Percentiles rank a stretch among this genome's conserved stretches.
Conservation (phyloP, 2,329 filamentous ascomycete species). For the Fusarium sp. region DNA sequence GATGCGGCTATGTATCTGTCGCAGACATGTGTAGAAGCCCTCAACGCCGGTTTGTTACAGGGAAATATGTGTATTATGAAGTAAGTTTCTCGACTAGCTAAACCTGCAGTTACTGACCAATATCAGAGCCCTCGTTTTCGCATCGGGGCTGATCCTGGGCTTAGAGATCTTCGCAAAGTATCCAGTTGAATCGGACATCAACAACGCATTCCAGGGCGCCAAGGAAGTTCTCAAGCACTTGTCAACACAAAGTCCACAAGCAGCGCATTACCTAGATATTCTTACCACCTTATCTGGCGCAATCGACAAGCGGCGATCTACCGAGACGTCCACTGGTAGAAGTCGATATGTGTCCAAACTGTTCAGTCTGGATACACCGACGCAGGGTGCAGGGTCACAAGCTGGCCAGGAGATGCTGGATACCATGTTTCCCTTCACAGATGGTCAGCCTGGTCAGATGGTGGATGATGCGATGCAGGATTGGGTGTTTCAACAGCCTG, state of each 20-base stretch:
- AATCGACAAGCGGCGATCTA: slow-evolving; percentile 49
- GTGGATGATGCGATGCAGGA: slow-evolving; percentile 24
- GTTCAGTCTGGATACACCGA: slow-evolving; percentile 29
- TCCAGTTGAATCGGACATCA: slow-evolving; percentile 60
- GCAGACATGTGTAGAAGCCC: slow-evolving; percentile 65
- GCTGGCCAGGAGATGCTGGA: neutral
- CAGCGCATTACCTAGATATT: slow-evolving; percentile 70
- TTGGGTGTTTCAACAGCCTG: slow-evolving; percentile 36
- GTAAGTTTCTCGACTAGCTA: slow-evolving; percentile 52
- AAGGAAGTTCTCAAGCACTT: slow-evolving; percentile 64
- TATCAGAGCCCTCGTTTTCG: slow-evolving; percentile 65
- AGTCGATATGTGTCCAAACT: slow-evolving; percentile 46
- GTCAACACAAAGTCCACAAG: slow-evolving; percentile 65
- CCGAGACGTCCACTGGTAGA: slow-evolving; percentile 34
- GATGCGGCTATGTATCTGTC: slow-evolving; percentile 68
- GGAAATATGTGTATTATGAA: slow-evolving; percentile 72
- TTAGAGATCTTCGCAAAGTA: slow-evolving; percentile 67
- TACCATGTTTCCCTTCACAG: neutral
- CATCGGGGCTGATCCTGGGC: slow-evolving; percentile 68
- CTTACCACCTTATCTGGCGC: slow-evolving; percentile 62
- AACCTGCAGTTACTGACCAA: neutral
- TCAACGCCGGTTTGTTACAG: slow-evolving; percentile 59
- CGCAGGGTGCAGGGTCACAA: neutral
- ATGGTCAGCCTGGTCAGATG: slow-evolving; percentile 2
- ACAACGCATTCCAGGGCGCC: slow-evolving; percentile 63